phyloP scores from a whole-genome alignment of 2,329 filamentous ascomycete genomes.

The Lecanoromycetidae sp. region DNA sequence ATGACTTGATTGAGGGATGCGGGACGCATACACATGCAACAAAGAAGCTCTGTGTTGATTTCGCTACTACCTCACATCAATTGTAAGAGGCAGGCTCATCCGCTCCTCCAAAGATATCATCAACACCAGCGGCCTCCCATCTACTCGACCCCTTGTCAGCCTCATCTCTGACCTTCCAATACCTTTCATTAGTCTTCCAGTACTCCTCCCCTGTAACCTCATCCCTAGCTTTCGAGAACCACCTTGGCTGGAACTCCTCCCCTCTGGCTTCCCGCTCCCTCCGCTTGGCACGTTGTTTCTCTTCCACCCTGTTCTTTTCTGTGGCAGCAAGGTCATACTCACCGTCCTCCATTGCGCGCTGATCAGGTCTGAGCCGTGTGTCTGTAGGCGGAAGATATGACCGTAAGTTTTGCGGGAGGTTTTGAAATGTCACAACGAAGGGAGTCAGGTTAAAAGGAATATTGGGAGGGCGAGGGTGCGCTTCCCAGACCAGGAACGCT shows the following conservation, averaged over 20 bases:
- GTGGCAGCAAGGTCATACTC: slow-evolving; percentile 84
- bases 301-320: slow-evolving; percentile 90
- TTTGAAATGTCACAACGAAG: slow-evolving; percentile 89
- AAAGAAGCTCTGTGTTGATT: no score
- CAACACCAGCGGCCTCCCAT: slow-evolving; percentile 59
- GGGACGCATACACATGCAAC: no score
- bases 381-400: slow-evolving; percentile 81
- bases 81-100: no score
- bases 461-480: slow-evolving; percentile 62
- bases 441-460: slow-evolving; percentile 97
- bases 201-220: slow-evolving; percentile 75
- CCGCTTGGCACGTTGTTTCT: slow-evolving; percentile 71
- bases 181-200: slow-evolving; percentile 80
- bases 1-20: no score
- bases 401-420: slow-evolving; percentile 68
- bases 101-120: slow-evolving; percentile 53
- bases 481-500: slow-evolving; percentile 88
- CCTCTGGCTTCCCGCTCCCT: slow-evolving; percentile 62
- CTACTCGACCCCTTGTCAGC: slow-evolving; percentile 48
- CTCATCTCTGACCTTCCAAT: slow-evolving; percentile 65
- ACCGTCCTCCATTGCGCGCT: slow-evolving; percentile 97
- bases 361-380: slow-evolving; percentile 82
- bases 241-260: slow-evolving; percentile 70
- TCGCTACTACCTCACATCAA: neutral
- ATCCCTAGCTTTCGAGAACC: slow-evolving; percentile 66